Evolutionary conservation across 192 early-diverging fungal species (phyloP), one percentile per base, ranked within the genome.

Genomic region (Coemansia sp.): DNA sequence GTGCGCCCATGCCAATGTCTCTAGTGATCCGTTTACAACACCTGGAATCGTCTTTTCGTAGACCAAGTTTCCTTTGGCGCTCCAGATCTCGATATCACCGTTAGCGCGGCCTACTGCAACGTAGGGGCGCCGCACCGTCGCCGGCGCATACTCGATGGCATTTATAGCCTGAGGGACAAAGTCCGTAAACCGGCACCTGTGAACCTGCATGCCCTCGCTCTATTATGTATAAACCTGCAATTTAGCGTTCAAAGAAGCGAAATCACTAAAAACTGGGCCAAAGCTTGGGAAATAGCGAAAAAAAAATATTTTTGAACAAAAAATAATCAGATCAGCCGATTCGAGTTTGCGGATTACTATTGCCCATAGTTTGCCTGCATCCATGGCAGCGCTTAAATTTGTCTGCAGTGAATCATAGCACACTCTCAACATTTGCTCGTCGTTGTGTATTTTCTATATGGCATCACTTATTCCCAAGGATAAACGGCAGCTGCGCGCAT

Each of bases 81-180:
- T 87, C 94, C 94, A 97, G 54, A 98, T 77, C 78, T 98, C 94
- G 59, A 98, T 92, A 68, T 96, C 89, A 23, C 96, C 94, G 72
- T 96, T 96, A 23, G 86, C 90, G 53, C 96, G 81, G 29, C 91
- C 96, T 55, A 92, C 91, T 0, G 96, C 96, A 12, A 96, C 50
- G 17, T 84, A 61, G 4, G 80, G 75, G 19, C 47, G 65, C 31
- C 48, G 63, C 3, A 78, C 70, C 16, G 88, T 84, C n/a, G 45
- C 57, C 16, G 93, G 92, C 16, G 90, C 85, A 59, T 92, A 91
- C 54, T 88, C 80, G 55, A 98, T 84, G 19, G 91, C 87, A 70
- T 92, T 92, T 59, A 96, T 91, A 31, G 90, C 88, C 17, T 91
- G 78, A 6, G 96, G 94, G 25, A 87, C 82, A 70, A 93, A 93